Percentiles rank a stretch among this genome's conserved stretches.
These are phyloP conservation scores for Xylariaceae sp. DNA, from an alignment of 2,329 filamentous ascomycete species.

Conservation along the genomic window DNA sequence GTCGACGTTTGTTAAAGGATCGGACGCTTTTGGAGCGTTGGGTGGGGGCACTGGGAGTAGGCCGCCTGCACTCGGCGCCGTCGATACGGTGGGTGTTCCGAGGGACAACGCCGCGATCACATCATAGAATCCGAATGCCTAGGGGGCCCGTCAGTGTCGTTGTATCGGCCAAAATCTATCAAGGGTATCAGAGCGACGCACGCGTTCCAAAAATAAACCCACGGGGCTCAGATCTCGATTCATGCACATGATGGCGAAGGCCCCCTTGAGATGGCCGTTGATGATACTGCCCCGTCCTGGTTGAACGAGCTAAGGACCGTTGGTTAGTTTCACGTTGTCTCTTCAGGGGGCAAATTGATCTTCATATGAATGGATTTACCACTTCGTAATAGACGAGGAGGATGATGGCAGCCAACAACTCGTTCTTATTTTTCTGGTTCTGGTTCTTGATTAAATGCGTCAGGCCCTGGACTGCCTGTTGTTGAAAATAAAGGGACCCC, in stretches of 20 bases:
- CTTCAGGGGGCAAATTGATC: background rate
- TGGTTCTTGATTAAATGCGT: slow-evolving; percentile 52
- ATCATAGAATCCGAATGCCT: slow-evolving; percentile 63
- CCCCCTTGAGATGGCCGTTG: slow-evolving; percentile 56
- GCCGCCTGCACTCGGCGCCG: slow-evolving; percentile 42
- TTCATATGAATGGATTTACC: slow-evolving; percentile 33
- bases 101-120: slow-evolving; percentile 59
- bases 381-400: slow-evolving; percentile 60
- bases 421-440: slow-evolving; percentile 46
- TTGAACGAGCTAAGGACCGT: slow-evolving; percentile 49
- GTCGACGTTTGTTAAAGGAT: slow-evolving; percentile 49
- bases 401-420: slow-evolving; percentile 57
- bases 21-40: slow-evolving; percentile 41
- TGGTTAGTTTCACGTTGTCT: background rate
- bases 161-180: background rate
- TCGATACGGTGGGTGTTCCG: slow-evolving; percentile 52
- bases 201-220: slow-evolving; percentile 54
- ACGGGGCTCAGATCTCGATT: slow-evolving; percentile 45
- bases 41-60: slow-evolving; percentile 44
- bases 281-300: slow-evolving; percentile 55
- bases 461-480: slow-evolving; percentile 53
- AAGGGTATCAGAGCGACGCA: slow-evolving; percentile 28
- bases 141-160: slow-evolving; percentile 22
- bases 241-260: slow-evolving; percentile 55
- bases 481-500: slow-evolving; percentile 55